phyloP scores from a whole-genome alignment of 2,329 filamentous ascomycete genomes.

The Stachybotrys elegans region DNA sequence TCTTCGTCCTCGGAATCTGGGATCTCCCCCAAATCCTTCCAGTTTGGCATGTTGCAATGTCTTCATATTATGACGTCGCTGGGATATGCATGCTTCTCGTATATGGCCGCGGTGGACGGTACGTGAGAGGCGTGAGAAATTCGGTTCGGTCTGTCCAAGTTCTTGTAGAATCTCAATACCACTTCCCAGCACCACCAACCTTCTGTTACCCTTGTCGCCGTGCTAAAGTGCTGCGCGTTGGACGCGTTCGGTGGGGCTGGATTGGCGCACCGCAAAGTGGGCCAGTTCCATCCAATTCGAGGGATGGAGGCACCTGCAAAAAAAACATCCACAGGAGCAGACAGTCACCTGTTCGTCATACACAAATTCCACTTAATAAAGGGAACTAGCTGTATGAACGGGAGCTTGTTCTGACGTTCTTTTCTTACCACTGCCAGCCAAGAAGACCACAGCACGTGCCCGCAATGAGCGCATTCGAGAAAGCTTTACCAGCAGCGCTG shows the following conservation, averaged over 20 bases:
- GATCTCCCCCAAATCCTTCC: slow-evolving; percentile 46
- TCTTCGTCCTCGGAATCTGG: slow-evolving; percentile 47
- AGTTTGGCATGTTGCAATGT: slow-evolving; percentile 34
- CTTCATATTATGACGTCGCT: slow-evolving; percentile 20
- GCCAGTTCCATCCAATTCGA: neutral
- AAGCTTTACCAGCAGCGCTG: slow-evolving; percentile 27
- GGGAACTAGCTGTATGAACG: no score
- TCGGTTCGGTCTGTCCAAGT: no score
- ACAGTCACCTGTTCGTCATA: neutral
- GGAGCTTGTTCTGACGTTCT: no score
- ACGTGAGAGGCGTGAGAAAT: no score
- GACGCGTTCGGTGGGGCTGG: no score
- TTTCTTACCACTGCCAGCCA: neutral
- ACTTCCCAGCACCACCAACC: no score
- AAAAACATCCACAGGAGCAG: neutral
- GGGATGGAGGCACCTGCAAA: neutral
- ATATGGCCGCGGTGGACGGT: neutral
- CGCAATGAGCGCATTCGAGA: slow-evolving; percentile 28
- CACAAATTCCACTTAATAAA: neutral
- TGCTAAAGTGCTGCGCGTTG: neutral
- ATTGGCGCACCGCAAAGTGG: no score
- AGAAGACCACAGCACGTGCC: neutral
- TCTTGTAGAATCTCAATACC: no score
- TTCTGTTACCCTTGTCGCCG: no score
- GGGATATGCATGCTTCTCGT: neutral